A percentile compares a stretch with the other conserved stretches of the same genome.
Conservation (phyloP, 768 basidiomycete genomes). For the Pleurotus pulmonarius region DNA sequence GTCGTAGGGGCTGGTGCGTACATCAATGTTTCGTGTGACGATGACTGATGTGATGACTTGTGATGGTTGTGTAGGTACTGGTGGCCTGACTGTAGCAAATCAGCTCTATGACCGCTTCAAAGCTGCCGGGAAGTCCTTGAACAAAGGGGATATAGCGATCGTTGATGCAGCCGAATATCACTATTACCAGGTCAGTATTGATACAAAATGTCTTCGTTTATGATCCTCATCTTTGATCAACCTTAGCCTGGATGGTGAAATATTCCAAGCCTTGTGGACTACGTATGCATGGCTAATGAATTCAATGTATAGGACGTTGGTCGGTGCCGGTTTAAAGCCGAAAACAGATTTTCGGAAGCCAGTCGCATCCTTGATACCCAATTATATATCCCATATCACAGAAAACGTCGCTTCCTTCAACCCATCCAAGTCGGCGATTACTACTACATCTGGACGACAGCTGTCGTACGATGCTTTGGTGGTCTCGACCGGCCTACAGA, state of each 20-base stretch:
- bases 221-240: background rate
- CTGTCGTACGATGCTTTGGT: slow-evolving; percentile 84
- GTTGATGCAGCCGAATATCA: slow-evolving; percentile 80
- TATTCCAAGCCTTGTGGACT: background rate
- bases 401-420: slow-evolving; percentile 73
- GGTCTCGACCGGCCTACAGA: slow-evolving; percentile 85
- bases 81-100: slow-evolving; percentile 78
- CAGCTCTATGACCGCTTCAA: slow-evolving; percentile 84
- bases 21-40: background rate
- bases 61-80: slow-evolving; percentile 53
- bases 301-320: slow-evolving; percentile 67
- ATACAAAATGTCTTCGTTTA: too few relatives aligned
- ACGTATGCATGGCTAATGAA: background rate
- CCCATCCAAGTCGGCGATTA: slow-evolving; percentile 70
- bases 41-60: slow-evolving; percentile 3
- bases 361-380: slow-evolving; percentile 69
- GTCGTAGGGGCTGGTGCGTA: slow-evolving; percentile 82
- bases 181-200: slow-evolving; percentile 67
- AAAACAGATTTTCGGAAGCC: slow-evolving; percentile 69
- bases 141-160: slow-evolving; percentile 77
- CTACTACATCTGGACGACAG: slow-evolving; percentile 64
- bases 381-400: slow-evolving; percentile 64
- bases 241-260: slow-evolving; percentile 83
- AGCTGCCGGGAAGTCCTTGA: slow-evolving; percentile 62
- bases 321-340: slow-evolving; percentile 77